Base-by-base conservation (phyloP, 495 filamentous ascomycete genomes). In the Xylaria castorea region DNA sequence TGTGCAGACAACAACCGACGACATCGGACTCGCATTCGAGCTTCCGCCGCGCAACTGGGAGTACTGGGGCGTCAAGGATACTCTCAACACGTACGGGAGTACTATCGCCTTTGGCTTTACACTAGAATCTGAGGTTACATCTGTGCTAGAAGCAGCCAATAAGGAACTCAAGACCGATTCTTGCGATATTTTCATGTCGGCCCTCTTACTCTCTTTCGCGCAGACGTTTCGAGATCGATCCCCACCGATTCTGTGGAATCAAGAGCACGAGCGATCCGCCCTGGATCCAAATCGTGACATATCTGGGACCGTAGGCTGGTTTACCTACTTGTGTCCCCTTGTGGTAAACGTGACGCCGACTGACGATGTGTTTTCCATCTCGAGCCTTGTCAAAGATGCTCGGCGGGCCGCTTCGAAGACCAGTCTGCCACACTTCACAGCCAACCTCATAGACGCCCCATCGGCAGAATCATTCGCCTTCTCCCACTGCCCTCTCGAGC, bases 401-500 rank as follows among this genome's bases (percentile, higher is more conserved):
- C 77, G 83, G 1, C 79, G 80, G 25, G 73, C 77, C 12, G 79
- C 77, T 14, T 77, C 81, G 6, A 80, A 77, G 14, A 84, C 87
- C 11, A 82, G 89, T 34, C 81, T 89, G 44, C 81, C 83, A 1
- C 75, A 81, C 5, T 85, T 84, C 38, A 81, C 80, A 18, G 74
- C 81, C 5, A 81, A 86, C 48, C 60, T 84, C 38, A 75, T 68
- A 7, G 75, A 80, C 46, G 68, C 65, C 5, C 20, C 69, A 30
- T 76, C 77, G 14, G 73, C 78, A 0, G 73, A 76, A 11, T 79
- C 75, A 40, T 85, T 84, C 51, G 70, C 76, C 30, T 80, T 83
- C 51, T 87, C 87, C 3, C 81, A 86, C 62, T 88, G 83, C 78
- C 91, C 91, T 7, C 87, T 93, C 72, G 92, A 93, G 79, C 87